Evolutionary conservation across 2,329 filamentous ascomycete genomes (phyloP).

Genomic region (Pseudomassariella vexata): DNA sequence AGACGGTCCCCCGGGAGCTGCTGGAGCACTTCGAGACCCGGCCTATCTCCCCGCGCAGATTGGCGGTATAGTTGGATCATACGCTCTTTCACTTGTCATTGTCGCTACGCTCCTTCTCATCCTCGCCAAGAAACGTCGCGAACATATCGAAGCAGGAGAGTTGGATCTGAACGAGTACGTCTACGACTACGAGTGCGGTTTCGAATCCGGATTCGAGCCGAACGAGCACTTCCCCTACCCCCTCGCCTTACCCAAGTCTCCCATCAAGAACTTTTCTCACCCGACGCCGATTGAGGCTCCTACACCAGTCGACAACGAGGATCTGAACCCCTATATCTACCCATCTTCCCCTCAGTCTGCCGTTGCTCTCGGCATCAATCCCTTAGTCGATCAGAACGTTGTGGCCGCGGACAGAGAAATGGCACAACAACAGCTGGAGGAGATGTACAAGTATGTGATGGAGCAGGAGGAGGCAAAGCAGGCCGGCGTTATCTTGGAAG

Average conservation of each 20-base stretch:
- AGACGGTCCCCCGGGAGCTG: slow-evolving; percentile 54
- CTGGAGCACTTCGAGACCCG: slow-evolving; percentile 52
- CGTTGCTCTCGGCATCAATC: slow-evolving; percentile 54
- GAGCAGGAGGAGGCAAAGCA: slow-evolving; percentile 72
- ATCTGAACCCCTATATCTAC: slow-evolving; percentile 36
- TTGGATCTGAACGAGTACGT: slow-evolving; percentile 44
- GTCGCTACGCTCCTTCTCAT: slow-evolving; percentile 62
- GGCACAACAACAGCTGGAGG: slow-evolving; percentile 78
- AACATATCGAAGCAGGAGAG: slow-evolving; percentile 46
- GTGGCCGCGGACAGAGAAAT: slow-evolving; percentile 68
- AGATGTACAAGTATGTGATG: slow-evolving; percentile 88
- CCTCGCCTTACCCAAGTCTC: slow-evolving; percentile 24
- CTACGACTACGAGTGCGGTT: slow-evolving; percentile 25
- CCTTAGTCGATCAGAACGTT: slow-evolving; percentile 70
- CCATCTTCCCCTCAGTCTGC: slow-evolving; percentile 41
- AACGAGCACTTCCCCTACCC: slow-evolving; percentile 22
- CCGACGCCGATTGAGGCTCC: slow-evolving; percentile 34
- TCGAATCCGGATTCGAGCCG: slow-evolving; percentile 20
- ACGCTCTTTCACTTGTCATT: slow-evolving; percentile 70
- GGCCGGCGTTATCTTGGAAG: slow-evolving; percentile 44
- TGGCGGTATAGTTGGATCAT: slow-evolving; percentile 76
- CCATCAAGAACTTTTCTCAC: slow-evolving; percentile 45
- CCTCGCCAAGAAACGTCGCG: slow-evolving; percentile 50
- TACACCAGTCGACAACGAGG: too few species aligned
- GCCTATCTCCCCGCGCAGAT: slow-evolving; percentile 74